Conservation (phyloP, 305 asterid species). For the Solanum hybrid region DNA sequence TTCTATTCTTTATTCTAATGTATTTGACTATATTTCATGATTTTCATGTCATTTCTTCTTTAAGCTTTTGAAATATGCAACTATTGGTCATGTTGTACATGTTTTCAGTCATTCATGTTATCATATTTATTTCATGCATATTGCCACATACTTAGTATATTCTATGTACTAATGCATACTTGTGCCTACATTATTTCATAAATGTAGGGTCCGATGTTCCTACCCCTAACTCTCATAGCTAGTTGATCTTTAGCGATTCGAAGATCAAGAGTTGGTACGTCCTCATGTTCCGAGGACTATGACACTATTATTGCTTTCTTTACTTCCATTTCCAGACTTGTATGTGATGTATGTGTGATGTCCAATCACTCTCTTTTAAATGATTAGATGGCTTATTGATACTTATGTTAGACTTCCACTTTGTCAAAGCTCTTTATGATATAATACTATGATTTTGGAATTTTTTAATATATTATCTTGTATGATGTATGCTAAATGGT, state of each 20-base stretch:
- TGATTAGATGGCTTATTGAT: neutral
- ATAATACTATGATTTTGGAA: too few species aligned
- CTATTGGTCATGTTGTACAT: neutral
- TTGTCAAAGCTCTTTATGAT: neutral
- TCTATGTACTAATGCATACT: neutral
- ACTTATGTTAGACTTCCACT: neutral
- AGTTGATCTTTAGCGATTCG: neutral
- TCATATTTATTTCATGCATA: neutral
- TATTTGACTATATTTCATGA: neutral
- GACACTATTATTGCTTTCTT: neutral
- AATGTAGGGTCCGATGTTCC: neutral
- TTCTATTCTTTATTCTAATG: neutral
- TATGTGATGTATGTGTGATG: neutral
- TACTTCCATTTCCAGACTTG: neutral
- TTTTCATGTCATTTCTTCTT: neutral
- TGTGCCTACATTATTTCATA: neutral
- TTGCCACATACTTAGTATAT: neutral
- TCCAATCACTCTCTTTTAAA: neutral
- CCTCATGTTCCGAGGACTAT: neutral
- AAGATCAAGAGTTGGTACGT: neutral
- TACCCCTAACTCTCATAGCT: neutral
- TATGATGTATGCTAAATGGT: too few species aligned
- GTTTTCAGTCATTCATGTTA: neutral
- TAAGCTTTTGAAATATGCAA: neutral
- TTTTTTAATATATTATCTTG: too few species aligned